Base-by-base conservation (phyloP, 2,329 filamentous ascomycete genomes). In the Colletotrichum sp. region DNA sequence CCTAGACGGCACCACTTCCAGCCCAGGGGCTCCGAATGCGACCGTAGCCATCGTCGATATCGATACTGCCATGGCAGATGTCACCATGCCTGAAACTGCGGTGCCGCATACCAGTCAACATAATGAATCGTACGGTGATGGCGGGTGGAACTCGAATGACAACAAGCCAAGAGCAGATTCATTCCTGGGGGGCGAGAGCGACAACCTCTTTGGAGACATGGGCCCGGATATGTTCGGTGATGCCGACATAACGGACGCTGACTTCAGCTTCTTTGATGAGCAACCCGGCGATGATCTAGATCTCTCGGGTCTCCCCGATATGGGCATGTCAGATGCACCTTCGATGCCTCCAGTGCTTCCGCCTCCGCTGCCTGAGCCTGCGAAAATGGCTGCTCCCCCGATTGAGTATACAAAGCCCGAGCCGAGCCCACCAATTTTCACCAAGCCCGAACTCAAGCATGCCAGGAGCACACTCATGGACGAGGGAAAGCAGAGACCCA, bases 201-300 rank as follows among this genome's bases (percentile, higher is more conserved):
- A 91, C 34, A 88, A 93, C 79, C 85, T 95, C 7, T 95, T 95
- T 80, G 93, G 90, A 24, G 93, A 95, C 71, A 88, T 94, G 78
- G 92, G 92, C 15, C 91, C 90, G 10, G 93, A 95, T 78, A 90
- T 93, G 79, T 95, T 95, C 83, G 92, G 90, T n/a, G 91, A 92
- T n/a, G 90, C 92, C 77, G 91, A 92, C 78, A 89, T 96, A n/a
- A 96, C 93, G 2, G 95, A 97, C 79, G 94, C 92, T 8, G 95
- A 97, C 81, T 96, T 96, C 82, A 95, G 91, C 81, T 96, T 96
- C 83, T 96, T 96, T 79, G 94, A 96, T 80, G 92, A 94, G 76
- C 85, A 89, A 30, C 87, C 89, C 5, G 86, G 82, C 4, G 84
- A 83, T 13, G 86, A 86, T 57, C 74, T 88, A 55, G 84, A 85